Conservation (phyloP, 2,329 filamentous ascomycete genomes). For the Pseudocercospora macadamiae region DNA sequence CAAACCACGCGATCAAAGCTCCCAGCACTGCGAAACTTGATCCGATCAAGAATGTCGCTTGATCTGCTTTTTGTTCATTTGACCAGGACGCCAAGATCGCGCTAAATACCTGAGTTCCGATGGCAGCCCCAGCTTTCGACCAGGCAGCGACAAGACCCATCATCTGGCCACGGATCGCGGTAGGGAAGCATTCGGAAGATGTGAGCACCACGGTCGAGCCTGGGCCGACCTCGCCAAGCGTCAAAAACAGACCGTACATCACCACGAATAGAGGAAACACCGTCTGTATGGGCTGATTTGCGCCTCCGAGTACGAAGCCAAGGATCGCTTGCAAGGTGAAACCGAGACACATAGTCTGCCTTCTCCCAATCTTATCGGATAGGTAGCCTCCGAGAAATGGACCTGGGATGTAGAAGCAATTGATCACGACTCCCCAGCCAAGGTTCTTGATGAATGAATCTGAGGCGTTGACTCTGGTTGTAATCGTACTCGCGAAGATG, state of each 20-base stretch:
- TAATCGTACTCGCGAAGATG: conserved; percentile 78
- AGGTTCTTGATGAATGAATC: conserved; percentile 71
- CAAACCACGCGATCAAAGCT: conserved; percentile 64
- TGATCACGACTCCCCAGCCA: conserved; percentile 86
- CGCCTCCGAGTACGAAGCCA: conserved; percentile 84
- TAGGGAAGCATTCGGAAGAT: conserved; percentile 83
- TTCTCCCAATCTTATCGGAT: conserved; percentile 75
- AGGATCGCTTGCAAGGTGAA: conserved; percentile 73
- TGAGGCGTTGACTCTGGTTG: conserved; percentile 60
- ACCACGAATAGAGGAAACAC: conserved; percentile 62
- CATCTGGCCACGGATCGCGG: conserved; percentile 76
- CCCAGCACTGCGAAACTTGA: conserved; percentile 73
- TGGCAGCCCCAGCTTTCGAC: conserved; percentile 74
- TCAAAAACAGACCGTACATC: conserved; percentile 75
- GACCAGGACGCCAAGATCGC: conserved; percentile 59
- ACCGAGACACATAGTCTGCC: conserved; percentile 71
- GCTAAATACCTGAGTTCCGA: conserved; percentile 81
- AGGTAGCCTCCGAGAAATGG: conserved; percentile 75
- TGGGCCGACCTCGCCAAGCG: conserved; percentile 77
- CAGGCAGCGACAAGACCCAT: conserved; percentile 70
- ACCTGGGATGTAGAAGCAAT: conserved; percentile 84
- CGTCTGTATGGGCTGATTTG: conserved; percentile 40
- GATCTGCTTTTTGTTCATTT: conserved; percentile 60
- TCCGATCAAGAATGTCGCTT: conserved; percentile 86
- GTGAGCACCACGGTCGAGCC: conserved; percentile 67